Base-by-base conservation (phyloP, 2,329 filamentous ascomycete species). In the Xylaria sp. region DNA sequence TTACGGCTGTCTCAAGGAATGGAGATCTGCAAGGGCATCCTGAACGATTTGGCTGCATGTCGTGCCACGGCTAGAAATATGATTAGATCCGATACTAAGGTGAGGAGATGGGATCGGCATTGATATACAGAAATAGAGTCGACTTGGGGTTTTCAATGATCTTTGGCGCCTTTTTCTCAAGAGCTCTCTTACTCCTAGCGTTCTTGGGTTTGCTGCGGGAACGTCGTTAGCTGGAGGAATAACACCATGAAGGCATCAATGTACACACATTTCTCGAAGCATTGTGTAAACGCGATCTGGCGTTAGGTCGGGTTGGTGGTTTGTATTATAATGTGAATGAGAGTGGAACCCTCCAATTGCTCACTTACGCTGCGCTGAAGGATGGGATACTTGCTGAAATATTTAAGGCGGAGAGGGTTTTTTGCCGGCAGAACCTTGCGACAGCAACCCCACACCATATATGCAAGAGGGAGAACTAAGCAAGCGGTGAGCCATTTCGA, bases 121-220 rank as follows among this genome's bases (percentile, higher is more conserved):
- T n/a, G 20, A 59, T 73, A n/a, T 68, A 76, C 70, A 99, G 89
- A 79, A 99, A 92, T 73, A 99, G 90, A 67, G 92, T 92, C 36
- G 87, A 92, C 82, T 97, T 97, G 68, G 94, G 89, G 81, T 96
- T 96, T 83, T 99, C 96, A 80, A 92, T 83, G 73, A 89, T 84
- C 80, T 97, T 97, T 65, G 96, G 93, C 76, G 93, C 94, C 76
- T 92, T 92, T 82, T 96, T 95, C 79, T 97, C 96, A 77, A 98
- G 90, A 71, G 93, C 94, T 74, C 96, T 91, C 86, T 97, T 97
- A 65, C 94, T 96, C 84, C 96, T 94, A 74, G 95, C 94, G 81
- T 87, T 89, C 70, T 85, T 84, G 72, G 87, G 86, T 81, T 88
- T 88, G 78, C 86, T 88, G 1, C 6, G n/a, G 11, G n/a, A 38